Conservation (phyloP, 2,329 filamentous ascomycete species). For the Fusarium musae region DNA sequence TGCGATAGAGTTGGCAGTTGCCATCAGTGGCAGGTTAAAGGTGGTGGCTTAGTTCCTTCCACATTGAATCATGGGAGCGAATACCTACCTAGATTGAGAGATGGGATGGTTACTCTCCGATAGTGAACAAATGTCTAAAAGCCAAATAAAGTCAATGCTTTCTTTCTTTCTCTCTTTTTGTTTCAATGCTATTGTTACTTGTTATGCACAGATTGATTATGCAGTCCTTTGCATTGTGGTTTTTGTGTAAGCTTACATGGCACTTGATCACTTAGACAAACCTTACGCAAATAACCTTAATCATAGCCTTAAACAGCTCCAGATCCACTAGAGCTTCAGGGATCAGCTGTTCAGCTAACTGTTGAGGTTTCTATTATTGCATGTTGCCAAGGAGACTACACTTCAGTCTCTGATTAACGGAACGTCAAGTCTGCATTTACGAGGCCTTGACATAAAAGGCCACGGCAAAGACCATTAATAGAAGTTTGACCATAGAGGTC, state of each 20-base stretch:
- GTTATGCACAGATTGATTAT: neutral
- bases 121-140: neutral
- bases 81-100: neutral
- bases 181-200: neutral
- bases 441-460: neutral
- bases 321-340: neutral
- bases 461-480: neutral
- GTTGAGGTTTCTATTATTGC: neutral
- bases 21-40: slow-evolving; percentile 28
- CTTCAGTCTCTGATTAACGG: neutral
- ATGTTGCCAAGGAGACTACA: neutral
- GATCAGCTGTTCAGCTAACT: neutral
- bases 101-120: neutral
- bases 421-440: neutral
- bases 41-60: slow-evolving; percentile 18
- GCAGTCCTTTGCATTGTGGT: neutral
- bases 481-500: neutral
- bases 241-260: neutral
- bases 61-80: neutral
- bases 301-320: neutral
- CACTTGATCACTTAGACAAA: neutral
- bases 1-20: slow-evolving; percentile 30
- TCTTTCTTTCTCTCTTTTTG: neutral
- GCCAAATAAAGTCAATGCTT: accelerated
- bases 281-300: neutral